phyloP scores from a whole-genome alignment of 306 rosid species.

The Trifolium dubium region DNA sequence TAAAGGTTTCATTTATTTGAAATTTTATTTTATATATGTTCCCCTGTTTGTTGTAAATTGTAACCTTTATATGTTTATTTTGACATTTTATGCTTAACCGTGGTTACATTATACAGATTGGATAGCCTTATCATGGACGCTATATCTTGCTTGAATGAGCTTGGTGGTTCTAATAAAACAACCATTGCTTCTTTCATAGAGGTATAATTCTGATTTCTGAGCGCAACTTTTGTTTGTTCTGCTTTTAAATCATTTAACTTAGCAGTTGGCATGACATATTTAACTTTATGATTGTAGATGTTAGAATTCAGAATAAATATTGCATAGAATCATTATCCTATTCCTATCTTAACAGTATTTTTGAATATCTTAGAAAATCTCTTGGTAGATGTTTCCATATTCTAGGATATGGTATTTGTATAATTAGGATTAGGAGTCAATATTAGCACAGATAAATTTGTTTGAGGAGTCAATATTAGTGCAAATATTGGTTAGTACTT shows the following conservation, averaged over 20 bases:
- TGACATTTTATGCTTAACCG: conserved; percentile 22
- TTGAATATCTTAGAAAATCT: conserved; percentile 8
- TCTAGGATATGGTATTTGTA: background rate
- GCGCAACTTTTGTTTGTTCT: conserved; percentile 23
- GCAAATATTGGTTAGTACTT: background rate
- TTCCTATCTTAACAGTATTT: background rate
- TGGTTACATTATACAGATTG: conserved; percentile 58
- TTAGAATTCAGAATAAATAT: background rate
- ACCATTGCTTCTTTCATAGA: conserved; percentile 80
- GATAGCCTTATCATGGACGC: conserved; percentile 93
- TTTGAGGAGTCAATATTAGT: background rate
- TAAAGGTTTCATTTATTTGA: conserved; percentile 28
- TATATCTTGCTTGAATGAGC: conserved; percentile 73
- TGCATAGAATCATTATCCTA: background rate
- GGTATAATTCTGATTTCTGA: conserved; percentile 53
- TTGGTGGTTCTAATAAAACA: conserved; percentile 89
- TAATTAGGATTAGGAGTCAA: background rate
- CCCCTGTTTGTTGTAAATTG: background rate
- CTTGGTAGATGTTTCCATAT: background rate
- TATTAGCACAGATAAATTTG: background rate
- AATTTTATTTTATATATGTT: conserved; percentile 3
- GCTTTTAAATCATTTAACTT: conserved; percentile 5
- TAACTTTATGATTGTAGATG: conserved; percentile 15
- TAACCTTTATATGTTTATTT: conserved; percentile 8
- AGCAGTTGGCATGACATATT: conserved; percentile 3